Evolutionary conservation across 73 alveolate species (phyloP), one percentile per base, ranked within the genome.

Genomic region (Diophrys sp.): DNA sequence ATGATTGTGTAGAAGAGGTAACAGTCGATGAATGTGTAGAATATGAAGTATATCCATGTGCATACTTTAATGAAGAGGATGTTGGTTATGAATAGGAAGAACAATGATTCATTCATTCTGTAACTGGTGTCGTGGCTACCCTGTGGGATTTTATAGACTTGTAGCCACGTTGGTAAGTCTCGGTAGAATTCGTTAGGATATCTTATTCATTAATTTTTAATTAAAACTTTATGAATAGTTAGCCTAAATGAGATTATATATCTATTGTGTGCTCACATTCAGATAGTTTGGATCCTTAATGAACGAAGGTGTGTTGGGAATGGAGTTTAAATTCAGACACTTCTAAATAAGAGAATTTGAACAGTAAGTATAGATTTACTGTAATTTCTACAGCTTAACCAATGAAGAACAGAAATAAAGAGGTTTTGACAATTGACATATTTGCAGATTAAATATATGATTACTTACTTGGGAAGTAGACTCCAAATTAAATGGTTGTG

Each of bases 401-500:
- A 11, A 44, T 44, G 5, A 44, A 18, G 62, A 44, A 44, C 62
- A 44, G n/a, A 44, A 44, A 11, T 18, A 44, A 44, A 11, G 62
- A 44, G 5, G 62, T 44, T 44, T 11, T 44, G 62, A 44, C 18
- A 18, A 44, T n/a, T n/a, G n/a, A n/a, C n/a, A n/a, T n/a, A n/a
- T n/a, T n/a, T n/a, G n/a, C n/a, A n/a, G n/a, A n/a, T n/a, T n/a
- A n/a, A n/a, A n/a, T n/a, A n/a, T n/a, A n/a, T n/a, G n/a, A n/a
- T 18, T 2, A 68, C 26, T 28, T 18, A 68, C 23, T 5, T 25
- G 25, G 70, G 56, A 77, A 66, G 71, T 77, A 77, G 14, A 71
- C 74, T 5, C 76, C 85, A 1, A 54, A 24, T 29, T 77, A 57
- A 34, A n/a, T n/a, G n/a, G n/a, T n/a, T n/a, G n/a, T n/a, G n/a